Base-by-base conservation (phyloP, 805 yeast genomes). In the Nakazawaea peltata region DNA sequence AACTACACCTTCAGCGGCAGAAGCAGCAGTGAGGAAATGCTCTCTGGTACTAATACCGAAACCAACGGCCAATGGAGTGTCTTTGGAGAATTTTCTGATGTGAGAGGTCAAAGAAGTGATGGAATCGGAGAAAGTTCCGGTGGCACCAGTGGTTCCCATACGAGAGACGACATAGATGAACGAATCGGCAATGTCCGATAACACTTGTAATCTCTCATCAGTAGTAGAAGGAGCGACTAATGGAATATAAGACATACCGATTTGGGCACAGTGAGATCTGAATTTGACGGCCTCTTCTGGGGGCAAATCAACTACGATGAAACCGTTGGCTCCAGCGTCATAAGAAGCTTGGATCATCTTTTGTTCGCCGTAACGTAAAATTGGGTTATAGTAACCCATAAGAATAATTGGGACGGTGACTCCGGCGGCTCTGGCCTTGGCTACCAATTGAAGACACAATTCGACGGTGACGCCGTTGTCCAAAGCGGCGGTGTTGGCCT, bases 381-480 rank as follows among this genome's bases (percentile, higher is more conserved):
- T 77, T 12, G 99, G 99, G 61, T 92, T 92, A 65, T 86, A 92
- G 71, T 92, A 92, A 41, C 99, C 99, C 99, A 92, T 92, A 36
- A 92, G 70, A 30, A 92, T 69, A 38, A 92, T 72, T 15, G 99
- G 99, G 14, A 88, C 74, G 26, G 83, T 75, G 37, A 92, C 85
- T 39, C 98, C 97, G 23, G 67, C 71, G 4, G 59, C 62, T 62
- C 99, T 74, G 22, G 97, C 97, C 46, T 71, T 53, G 40, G 65
- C 59, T 18, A 92, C 84, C 30, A 85, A 54, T 12, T 82, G 87
- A 41, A 92, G 61, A 44, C 86, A 77, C 50, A 68, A 66, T 6
- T 63, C 54, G 43, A 86, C 77, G 21, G 86, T 80, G 41, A 87
- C 74, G 11, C 94, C 94, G 49, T 92, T 90, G 18, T 73, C 69